Evolutionary conservation across 2,329 filamentous ascomycete genomes (phyloP).

Genomic region (Exophiala xenobiotica): DNA sequence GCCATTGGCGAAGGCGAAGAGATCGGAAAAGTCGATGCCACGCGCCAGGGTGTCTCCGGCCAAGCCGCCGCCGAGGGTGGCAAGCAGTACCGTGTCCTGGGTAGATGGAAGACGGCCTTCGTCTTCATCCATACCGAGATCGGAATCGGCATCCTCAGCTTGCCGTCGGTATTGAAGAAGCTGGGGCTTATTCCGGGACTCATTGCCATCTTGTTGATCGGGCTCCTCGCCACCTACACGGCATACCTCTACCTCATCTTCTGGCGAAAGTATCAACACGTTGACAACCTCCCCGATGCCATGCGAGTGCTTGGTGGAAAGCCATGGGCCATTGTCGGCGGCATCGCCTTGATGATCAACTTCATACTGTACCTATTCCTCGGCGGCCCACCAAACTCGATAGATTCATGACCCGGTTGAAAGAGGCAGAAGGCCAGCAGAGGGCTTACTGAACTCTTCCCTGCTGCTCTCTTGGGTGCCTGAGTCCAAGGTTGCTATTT

Average conservation of each 20-base stretch:
- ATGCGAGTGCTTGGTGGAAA: conserved; percentile 57
- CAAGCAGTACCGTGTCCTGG: conserved; percentile 10
- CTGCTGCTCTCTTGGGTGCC: too few relatives aligned
- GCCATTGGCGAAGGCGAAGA: neutral
- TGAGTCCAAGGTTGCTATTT: too few relatives aligned
- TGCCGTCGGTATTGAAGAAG: conserved; percentile 45
- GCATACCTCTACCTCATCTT: conserved; percentile 54
- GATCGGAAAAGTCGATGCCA: conserved; percentile 1
- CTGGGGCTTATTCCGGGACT: conserved; percentile 51
- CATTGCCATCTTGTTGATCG: conserved; percentile 47
- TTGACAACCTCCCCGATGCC: conserved; percentile 61
- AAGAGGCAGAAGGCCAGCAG: too few relatives aligned
- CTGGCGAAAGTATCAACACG: conserved; percentile 50
- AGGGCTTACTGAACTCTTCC: too few relatives aligned
- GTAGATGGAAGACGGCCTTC: conserved; percentile 11
- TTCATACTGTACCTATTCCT: too few relatives aligned
- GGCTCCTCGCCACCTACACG: conserved; percentile 51
- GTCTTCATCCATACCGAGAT: conserved; percentile 38
- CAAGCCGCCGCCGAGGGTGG: conserved; percentile 9
- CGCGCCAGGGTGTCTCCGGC: conserved; percentile 6
- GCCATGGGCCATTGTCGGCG: conserved; percentile 57
- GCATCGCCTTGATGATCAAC: conserved; percentile 56
- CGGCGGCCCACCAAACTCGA: too few relatives aligned
- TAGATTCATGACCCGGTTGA: too few relatives aligned
- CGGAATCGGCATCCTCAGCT: conserved; percentile 46